Conservation (phyloP, 2,329 filamentous ascomycete genomes). For the Coniochaeta sp. region DNA sequence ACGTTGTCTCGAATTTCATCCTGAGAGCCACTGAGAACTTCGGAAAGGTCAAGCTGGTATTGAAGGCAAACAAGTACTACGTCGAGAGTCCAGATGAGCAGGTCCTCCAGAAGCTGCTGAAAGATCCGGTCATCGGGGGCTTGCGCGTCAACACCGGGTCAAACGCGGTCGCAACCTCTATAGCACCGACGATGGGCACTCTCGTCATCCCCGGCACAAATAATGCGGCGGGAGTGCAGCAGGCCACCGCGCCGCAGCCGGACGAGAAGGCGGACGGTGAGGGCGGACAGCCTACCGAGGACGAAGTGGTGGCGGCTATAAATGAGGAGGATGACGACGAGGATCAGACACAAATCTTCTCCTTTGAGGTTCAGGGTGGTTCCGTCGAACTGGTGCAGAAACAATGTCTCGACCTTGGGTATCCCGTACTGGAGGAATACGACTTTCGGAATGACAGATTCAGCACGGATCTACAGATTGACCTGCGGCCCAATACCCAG, state of each 20-base stretch:
- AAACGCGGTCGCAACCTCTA: constrained; percentile 68
- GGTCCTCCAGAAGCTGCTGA: constrained; percentile 79
- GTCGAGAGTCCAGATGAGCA: constrained; percentile 86
- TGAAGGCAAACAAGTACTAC: constrained; percentile 92
- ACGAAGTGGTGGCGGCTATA: constrained; percentile 63
- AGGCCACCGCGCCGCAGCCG: constrained; percentile 45
- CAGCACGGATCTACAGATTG: constrained; percentile 90
- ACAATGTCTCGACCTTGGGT: constrained; percentile 77
- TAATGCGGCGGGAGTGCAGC: constrained; percentile 80
- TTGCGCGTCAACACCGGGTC: constrained; percentile 63
- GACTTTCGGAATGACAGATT: constrained; percentile 88
- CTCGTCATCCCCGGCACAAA: constrained; percentile 93
- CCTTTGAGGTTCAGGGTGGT: constrained; percentile 81
- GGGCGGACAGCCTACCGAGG: constrained; percentile 48
- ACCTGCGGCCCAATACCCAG: constrained; percentile 79
- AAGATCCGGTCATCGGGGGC: constrained; percentile 74
- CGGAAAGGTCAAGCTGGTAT: constrained; percentile 89
- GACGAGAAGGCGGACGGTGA: constrained; percentile 34
- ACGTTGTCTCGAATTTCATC: constrained; percentile 75
- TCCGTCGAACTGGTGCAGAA: constrained; percentile 84
- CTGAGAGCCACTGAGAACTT: constrained; percentile 77
- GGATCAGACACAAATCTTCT: constrained; percentile 79
- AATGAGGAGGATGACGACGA: constrained; percentile 76
- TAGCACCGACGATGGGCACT: constrained; percentile 77
- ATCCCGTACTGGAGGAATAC: constrained; percentile 91